phyloP scores from a whole-genome alignment of 2,329 filamentous ascomycete genomes.

The Neophaeococcomyces mojaviensis region DNA sequence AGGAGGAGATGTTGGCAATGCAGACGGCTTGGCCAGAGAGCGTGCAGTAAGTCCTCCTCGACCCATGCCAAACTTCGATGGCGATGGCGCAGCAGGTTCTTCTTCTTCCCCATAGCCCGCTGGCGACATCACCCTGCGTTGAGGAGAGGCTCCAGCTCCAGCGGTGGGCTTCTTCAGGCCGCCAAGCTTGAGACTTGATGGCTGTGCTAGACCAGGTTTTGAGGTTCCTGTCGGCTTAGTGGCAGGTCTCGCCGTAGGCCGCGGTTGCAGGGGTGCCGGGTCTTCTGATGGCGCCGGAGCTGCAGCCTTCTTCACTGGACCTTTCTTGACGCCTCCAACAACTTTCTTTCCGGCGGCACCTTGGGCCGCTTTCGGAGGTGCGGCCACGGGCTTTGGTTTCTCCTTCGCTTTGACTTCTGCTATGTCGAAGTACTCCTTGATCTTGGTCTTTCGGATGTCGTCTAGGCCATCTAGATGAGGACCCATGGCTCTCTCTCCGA shows the following conservation, averaged over 20 bases:
- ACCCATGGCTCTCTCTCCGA: slow-evolving; percentile 92
- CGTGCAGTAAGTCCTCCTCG: slow-evolving; percentile 74
- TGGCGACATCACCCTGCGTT: slow-evolving; percentile 36
- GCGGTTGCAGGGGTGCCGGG: slow-evolving; percentile 41
- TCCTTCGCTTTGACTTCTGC: slow-evolving; percentile 84
- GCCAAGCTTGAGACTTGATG: slow-evolving; percentile 35
- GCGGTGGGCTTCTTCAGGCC: slow-evolving; percentile 35
- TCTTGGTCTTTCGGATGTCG: slow-evolving; percentile 89
- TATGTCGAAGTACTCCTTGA: slow-evolving; percentile 81
- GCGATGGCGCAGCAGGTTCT: slow-evolving; percentile 33
- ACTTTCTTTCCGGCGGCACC: slow-evolving; percentile 48
- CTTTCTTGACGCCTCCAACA: slow-evolving; percentile 45
- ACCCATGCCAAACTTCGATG: slow-evolving; percentile 59
- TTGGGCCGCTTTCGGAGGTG: slow-evolving; percentile 51
- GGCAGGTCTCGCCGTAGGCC: slow-evolving; percentile 32
- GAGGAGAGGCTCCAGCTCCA: slow-evolving; percentile 28
- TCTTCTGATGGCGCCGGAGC: slow-evolving; percentile 49
- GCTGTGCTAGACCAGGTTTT: slow-evolving; percentile 35
- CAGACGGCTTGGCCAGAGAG: slow-evolving; percentile 68
- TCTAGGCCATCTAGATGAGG: slow-evolving; percentile 86
- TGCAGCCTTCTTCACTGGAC: slow-evolving; percentile 42
- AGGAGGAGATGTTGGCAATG: slow-evolving; percentile 44
- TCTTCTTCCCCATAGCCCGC: slow-evolving; percentile 35
- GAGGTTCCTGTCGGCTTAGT: slow-evolving; percentile 39
- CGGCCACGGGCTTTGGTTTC: slow-evolving; percentile 70